A percentile compares a stretch with the other conserved stretches of the same genome.
Conservation (phyloP, 495 filamentous ascomycete genomes). For the Aspergillus biplanus region DNA sequence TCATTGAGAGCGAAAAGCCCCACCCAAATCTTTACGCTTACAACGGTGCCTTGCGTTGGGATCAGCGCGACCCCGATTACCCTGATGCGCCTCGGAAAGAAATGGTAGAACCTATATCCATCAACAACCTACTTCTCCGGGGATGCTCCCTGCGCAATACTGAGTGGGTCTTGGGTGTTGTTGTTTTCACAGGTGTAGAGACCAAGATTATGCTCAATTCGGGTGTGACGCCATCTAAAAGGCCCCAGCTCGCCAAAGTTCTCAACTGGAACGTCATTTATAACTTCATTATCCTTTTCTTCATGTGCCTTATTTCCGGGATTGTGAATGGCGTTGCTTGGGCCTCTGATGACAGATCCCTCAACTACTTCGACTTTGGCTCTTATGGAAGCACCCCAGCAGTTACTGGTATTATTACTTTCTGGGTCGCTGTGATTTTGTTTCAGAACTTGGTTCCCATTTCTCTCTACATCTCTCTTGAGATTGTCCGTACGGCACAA, state of each 20-base stretch:
- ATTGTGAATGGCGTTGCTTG: constrained; percentile 85
- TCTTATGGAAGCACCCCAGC: constrained; percentile 77
- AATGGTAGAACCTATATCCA: constrained; percentile 91
- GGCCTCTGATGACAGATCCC: constrained; percentile 71
- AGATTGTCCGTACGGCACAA: constrained; percentile 91
- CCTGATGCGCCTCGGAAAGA: constrained; percentile 62
- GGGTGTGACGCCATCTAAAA: constrained; percentile 94
- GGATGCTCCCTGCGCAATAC: constrained; percentile 95
- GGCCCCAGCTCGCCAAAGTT: constrained; percentile 85
- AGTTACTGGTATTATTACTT: constrained; percentile 90
- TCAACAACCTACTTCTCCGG: constrained; percentile 93
- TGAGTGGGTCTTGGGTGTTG: constrained; percentile 95
- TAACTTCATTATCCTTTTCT: constrained; percentile 89
- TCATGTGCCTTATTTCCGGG: constrained; percentile 86
- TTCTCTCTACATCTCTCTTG: constrained; percentile 94
- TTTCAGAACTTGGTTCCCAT: constrained; percentile 99
- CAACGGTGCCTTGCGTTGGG: constrained; percentile 86
- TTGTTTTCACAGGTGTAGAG: constrained; percentile 93
- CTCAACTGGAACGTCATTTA: constrained; percentile 97
- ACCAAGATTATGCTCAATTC: constrained; percentile 99
- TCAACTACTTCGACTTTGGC: constrained; percentile 84
- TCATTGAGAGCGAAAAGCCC: constrained; percentile 87
- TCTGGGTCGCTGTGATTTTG: constrained; percentile 90
- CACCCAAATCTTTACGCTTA: constrained; percentile 95
- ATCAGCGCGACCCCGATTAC: constrained; percentile 67